Evolutionary conservation across 2,329 filamentous ascomycete species (phyloP), one percentile per base, ranked within the genome.

Genomic region (Cryoendolithus antarcticus): DNA sequence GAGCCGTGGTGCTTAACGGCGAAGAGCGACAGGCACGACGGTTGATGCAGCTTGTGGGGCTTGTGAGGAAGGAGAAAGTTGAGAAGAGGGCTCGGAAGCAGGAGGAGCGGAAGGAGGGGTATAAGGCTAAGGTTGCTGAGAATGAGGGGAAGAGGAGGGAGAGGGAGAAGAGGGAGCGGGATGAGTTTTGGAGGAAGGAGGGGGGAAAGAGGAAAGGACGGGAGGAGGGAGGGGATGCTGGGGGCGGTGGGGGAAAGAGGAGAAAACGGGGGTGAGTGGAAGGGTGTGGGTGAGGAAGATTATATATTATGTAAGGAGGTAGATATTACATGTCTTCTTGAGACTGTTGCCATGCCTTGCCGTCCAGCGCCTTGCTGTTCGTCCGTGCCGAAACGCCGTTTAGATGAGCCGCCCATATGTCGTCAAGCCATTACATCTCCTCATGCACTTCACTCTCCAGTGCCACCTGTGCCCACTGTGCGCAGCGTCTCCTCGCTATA

Each of bases 171-270:
- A 77, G 77, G 53, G 89, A 98, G 67, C 82, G 78, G 58, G 82
- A 93, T 60, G 88, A 94, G 52, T 98, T 78, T 58, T 98, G 91
- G 91, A 71, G 77, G 53, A 79, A 78, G 53, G 93, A 98, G 64
- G 91, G 91, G 7, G 84, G 81, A 67, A 85, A 84, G 67, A 69
- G 80, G 50, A 77, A 74, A 60, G 69, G 69, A 28, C 64, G 69
- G 48, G 67, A 64, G 12, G 15, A 19, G 15, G 15, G 3, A 19
- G 15, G 15, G 15, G 15, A 19, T 19, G 15, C 15, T 19, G 15
- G 15, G 15, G 15, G 15, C 15, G 15, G 15, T 19, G 15, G 15
- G 15, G 15, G 15, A 19, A 19, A 19, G 15, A 19, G 15, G 15
- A 19, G 15, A 19, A 19, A 19, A 19, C 15, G 15, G 15, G 15